phyloP scores from a whole-genome alignment of 106 monocot species.

The Vanilla planifolia region DNA sequence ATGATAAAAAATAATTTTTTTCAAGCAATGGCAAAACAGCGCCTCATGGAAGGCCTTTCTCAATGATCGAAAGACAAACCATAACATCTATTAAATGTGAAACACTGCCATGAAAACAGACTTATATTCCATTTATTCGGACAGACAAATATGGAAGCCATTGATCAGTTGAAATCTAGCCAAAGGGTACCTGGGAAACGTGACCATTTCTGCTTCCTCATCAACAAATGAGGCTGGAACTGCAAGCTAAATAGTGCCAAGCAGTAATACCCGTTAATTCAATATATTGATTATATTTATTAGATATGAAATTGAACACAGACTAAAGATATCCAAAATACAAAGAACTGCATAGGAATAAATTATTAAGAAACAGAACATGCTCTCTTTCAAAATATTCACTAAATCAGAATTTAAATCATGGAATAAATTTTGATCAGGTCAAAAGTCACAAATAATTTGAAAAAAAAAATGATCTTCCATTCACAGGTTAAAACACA shows the following conservation, averaged over 20 bases:
- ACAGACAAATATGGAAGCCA: background rate
- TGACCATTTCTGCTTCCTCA: constrained; percentile 8
- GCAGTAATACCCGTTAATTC: background rate
- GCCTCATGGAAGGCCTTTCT: background rate
- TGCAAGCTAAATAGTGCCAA: constrained; percentile 9
- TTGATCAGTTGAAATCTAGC: no score
- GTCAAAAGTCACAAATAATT: no score
- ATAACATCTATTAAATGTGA: background rate
- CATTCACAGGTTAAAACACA: no score
- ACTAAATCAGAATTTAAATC: background rate
- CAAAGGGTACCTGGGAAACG: constrained; percentile 3
- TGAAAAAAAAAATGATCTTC: no score
- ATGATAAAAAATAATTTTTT: background rate
- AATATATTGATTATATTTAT: background rate
- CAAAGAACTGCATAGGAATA: background rate
- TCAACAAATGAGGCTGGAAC: constrained; percentile 8
- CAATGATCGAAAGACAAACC: background rate
- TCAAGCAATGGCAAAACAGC: background rate
- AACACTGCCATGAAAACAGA: background rate
- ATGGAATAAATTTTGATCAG: no score
- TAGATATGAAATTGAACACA: background rate
- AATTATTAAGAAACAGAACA: background rate
- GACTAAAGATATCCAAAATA: background rate
- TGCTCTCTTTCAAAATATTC: background rate
- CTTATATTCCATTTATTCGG: background rate